Percentiles rank a stretch among this genome's conserved stretches.
Conservation (phyloP, 2,329 filamentous ascomycete species). For the Fusarium phyllophilum region DNA sequence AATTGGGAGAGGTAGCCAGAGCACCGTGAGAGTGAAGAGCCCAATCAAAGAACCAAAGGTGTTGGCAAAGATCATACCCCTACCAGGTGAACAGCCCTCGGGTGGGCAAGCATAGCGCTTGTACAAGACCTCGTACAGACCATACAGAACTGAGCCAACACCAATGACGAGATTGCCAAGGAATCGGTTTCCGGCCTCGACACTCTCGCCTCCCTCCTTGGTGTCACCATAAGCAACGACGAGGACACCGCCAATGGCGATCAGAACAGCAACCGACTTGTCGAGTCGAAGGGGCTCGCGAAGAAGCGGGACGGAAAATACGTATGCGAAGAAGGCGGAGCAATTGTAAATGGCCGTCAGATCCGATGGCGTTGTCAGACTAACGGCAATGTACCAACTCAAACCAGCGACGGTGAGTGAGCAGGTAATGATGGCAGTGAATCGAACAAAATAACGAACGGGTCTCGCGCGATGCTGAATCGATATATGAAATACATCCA, state of each 20-base stretch:
- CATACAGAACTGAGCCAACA: constrained; percentile 89
- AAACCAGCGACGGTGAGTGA: constrained; percentile 90
- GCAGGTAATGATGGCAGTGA: constrained; percentile 83
- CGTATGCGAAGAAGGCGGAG: constrained; percentile 98
- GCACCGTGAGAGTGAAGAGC: constrained; percentile 81
- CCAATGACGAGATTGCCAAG: constrained; percentile 94
- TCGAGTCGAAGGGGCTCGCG: constrained; percentile 84
- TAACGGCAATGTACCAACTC: constrained; percentile 95
- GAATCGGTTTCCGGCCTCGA: constrained; percentile 73
- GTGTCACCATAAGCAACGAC: constrained; percentile 94
- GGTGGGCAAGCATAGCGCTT: constrained; percentile 94
- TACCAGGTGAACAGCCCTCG: constrained; percentile 82
- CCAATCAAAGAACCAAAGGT: constrained; percentile 91
- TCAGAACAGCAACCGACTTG: constrained; percentile 85
- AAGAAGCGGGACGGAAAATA: constrained; percentile 90
- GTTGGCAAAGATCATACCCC: constrained; percentile 97
- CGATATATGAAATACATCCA: constrained; percentile 67
- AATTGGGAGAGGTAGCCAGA: constrained; percentile 92
- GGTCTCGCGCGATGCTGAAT: constrained; percentile 53
- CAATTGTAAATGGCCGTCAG: constrained; percentile 99
- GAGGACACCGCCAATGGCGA: constrained; percentile 90
- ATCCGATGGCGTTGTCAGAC: constrained; percentile 91
- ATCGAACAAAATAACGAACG: constrained; percentile 77
- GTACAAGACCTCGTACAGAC: constrained; percentile 96
- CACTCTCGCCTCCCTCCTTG: constrained; percentile 53